phyloP scores from a whole-genome alignment of 805 yeast genomes.

The Huiozyma sinensis region DNA sequence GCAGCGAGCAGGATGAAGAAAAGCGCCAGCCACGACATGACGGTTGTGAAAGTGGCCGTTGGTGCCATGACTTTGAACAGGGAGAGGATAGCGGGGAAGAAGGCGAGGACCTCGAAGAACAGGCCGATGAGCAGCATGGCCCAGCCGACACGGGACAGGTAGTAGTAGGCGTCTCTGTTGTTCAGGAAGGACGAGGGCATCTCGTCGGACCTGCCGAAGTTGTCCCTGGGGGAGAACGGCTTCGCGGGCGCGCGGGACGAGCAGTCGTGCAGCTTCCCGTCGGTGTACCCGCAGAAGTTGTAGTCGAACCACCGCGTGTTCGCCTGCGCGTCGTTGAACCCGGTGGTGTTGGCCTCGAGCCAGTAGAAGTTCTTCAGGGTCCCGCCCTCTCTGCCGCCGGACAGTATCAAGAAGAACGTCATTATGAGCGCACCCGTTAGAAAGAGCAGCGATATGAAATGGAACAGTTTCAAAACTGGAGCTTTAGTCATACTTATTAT shows the following conservation, averaged over 20 bases:
- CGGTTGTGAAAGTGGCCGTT: conserved; percentile 13
- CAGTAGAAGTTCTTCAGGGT: conserved; percentile 64
- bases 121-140: conserved; percentile 52
- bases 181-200: conserved; percentile 45
- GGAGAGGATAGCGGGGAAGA: conserved; percentile 29
- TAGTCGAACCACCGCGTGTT: conserved; percentile 76
- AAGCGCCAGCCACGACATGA: conserved; percentile 28
- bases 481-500: too few species aligned
- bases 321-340: conserved; percentile 33
- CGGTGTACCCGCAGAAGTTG: conserved; percentile 41
- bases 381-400: conserved; percentile 46
- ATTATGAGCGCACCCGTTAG: conserved; percentile 40
- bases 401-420: conserved; percentile 52
- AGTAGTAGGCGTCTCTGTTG: conserved; percentile 45
- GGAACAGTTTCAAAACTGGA: conserved; percentile 16
- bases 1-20: conserved; percentile 38
- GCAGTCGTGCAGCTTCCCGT: conserved; percentile 41
- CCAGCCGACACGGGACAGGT: conserved; percentile 58
- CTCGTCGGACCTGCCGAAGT: conserved; percentile 44
- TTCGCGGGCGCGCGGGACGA: conserved; percentile 54
- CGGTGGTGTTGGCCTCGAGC: conserved; percentile 64
- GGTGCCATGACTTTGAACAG: conserved; percentile 13
- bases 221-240: conserved; percentile 73
- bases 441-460: conserved; percentile 26
- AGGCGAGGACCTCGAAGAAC: conserved; percentile 39